Evolutionary conservation across 179 eudicot species (phyloP).

Genomic region (Vitellaria paradoxa): DNA sequence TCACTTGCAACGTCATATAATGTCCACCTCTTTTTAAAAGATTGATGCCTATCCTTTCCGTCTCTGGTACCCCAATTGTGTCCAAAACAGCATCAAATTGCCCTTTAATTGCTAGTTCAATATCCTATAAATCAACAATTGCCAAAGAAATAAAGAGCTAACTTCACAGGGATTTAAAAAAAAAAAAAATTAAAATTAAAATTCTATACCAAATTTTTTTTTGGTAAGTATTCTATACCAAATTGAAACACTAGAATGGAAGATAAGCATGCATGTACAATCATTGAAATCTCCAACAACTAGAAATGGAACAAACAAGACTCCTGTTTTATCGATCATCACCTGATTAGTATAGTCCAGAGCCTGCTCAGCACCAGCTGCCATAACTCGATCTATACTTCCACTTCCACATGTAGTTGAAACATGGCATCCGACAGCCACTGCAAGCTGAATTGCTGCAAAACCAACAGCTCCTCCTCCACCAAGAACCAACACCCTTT

Average conservation of each 20-base stretch:
- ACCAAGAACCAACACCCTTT: constrained; percentile 76
- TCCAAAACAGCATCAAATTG: constrained; percentile 93
- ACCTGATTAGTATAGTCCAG: constrained; percentile 81
- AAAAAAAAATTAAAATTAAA: background rate
- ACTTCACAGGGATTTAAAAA: background rate
- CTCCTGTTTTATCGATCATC: background rate
- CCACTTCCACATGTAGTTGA: constrained; percentile 81
- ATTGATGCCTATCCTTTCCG: constrained; percentile 75
- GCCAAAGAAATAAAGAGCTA: constrained; percentile 10
- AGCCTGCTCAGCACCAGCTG: constrained; percentile 94
- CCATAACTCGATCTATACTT: constrained; percentile 67
- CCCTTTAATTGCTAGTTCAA: constrained; percentile 65
- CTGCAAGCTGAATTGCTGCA: constrained; percentile 90
- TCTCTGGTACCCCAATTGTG: constrained; percentile 81
- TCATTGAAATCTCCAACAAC: constrained; percentile 9
- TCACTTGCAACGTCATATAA: constrained; percentile 97
- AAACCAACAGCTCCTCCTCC: constrained; percentile 99
- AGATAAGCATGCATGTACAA: background rate
- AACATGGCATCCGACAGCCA: constrained; percentile 83
- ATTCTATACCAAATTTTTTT: background rate
- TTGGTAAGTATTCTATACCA: background rate
- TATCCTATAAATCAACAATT: constrained; percentile 44
- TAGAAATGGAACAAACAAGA: background rate
- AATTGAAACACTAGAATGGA: background rate
- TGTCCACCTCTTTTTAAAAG: constrained; percentile 86